Percentiles rank a stretch among this genome's conserved stretches.
phyloP scores from a whole-genome alignment of 2,329 filamentous ascomycete species.

The Colletotrichum australisinense region DNA sequence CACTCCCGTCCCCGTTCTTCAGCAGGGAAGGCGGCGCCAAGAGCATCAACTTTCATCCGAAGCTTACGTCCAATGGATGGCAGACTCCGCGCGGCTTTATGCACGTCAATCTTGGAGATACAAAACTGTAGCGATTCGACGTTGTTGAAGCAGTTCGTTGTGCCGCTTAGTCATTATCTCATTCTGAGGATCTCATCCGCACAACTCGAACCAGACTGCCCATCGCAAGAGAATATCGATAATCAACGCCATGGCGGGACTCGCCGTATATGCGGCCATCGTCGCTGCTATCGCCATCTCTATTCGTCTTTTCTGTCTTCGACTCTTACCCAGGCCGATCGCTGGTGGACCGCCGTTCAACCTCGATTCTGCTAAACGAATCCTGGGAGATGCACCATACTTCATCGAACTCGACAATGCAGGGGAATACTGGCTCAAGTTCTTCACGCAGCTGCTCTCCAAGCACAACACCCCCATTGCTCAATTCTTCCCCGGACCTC shows the following conservation, averaged over 20 bases:
- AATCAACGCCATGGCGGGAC: background rate
- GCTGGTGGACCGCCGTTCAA: background rate
- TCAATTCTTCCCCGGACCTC: background rate
- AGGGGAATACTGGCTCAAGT: background rate
- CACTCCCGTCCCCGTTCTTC: background rate
- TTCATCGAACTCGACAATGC: background rate
- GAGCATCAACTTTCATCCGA: background rate
- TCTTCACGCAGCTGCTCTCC: slow-evolving; percentile 7
- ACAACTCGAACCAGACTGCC: no score
- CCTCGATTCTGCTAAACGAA: background rate
- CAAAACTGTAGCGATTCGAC: background rate
- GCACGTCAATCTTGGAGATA: background rate
- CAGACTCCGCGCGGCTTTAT: background rate
- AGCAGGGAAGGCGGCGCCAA: background rate
- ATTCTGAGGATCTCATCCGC: no score
- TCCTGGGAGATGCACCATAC: background rate
- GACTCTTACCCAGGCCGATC: background rate
- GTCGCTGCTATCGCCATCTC: background rate
- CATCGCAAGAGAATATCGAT: background rate
- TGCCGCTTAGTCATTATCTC: background rate
- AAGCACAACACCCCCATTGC: slow-evolving; percentile 1
- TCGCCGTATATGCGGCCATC: background rate
- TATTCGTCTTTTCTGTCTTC: background rate
- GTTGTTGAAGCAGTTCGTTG: background rate
- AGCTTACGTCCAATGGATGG: background rate